These are phyloP conservation scores for Dendrobium huoshanense DNA, from an alignment of 106 monocot genomes.

Conservation along the genomic window DNA sequence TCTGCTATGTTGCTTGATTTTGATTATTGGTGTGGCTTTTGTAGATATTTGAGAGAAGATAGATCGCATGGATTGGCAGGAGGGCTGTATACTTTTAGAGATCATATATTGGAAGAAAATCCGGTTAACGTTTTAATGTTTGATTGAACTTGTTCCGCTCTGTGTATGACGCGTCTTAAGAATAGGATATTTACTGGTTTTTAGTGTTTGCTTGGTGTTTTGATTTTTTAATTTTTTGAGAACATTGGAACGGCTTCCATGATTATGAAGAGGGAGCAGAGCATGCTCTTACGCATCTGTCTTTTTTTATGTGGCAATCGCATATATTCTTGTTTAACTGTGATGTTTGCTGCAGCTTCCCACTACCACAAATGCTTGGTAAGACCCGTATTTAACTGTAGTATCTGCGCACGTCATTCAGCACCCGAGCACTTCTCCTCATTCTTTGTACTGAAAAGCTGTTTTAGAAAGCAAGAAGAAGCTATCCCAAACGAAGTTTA, in stretches of 20 bases:
- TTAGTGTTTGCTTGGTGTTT: background rate
- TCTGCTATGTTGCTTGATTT: background rate
- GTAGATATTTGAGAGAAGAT: slow-evolving; percentile 88
- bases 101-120: slow-evolving; percentile 85
- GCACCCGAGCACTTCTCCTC: background rate
- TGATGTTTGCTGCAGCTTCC: slow-evolving; percentile 97
- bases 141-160: background rate
- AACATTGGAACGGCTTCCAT: background rate
- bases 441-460: too few species aligned
- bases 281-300: background rate
- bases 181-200: too few species aligned
- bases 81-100: slow-evolving; percentile 79
- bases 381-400: background rate
- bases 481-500: too few species aligned
- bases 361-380: slow-evolving; percentile 85
- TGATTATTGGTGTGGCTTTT: background rate
- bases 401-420: background rate
- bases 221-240: too few species aligned
- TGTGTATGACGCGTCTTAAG: background rate
- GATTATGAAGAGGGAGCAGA: background rate
- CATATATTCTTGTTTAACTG: slow-evolving; percentile 96
- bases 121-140: slow-evolving; percentile 45
- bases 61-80: slow-evolving; percentile 94
- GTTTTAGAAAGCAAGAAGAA: too few species aligned
- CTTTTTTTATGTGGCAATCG: slow-evolving; percentile 43